A percentile compares a stretch with the other conserved stretches of the same genome.
Conservation (phyloP, 2,329 filamentous ascomycete species). For the Aspergillus hiratsukae region DNA sequence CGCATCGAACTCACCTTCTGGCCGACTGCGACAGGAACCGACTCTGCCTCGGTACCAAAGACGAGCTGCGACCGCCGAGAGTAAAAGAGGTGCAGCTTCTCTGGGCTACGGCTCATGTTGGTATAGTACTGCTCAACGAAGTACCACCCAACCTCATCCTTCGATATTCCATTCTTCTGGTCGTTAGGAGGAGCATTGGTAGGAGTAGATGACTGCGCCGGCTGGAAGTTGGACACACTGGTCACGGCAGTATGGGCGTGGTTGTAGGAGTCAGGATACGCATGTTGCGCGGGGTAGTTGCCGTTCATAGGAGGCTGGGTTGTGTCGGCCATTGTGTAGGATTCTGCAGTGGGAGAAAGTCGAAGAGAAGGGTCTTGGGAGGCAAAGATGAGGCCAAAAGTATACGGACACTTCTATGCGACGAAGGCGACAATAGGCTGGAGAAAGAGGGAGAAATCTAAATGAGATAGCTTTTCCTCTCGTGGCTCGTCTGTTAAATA, state of each 20-base stretch:
- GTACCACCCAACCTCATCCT: constrained; percentile 98
- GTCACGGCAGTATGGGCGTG: constrained; percentile 31
- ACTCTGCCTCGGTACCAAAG: constrained; percentile 84
- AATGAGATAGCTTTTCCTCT: constrained; percentile 4
- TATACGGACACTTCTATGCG: background rate
- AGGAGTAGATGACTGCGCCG: constrained; percentile 37
- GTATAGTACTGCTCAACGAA: constrained; percentile 99
- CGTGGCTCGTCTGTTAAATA: background rate
- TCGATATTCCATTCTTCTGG: constrained; percentile 51
- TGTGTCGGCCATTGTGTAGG: constrained; percentile 37
- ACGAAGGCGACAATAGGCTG: background rate
- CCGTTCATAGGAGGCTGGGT: constrained; percentile 40
- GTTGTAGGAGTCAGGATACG: constrained; percentile 36
- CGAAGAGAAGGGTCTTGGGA: background rate
- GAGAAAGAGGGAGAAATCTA: constrained; percentile 6
- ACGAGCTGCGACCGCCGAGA: constrained; percentile 94
- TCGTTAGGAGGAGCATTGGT: constrained; percentile 35
- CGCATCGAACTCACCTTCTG: constrained; percentile 62
- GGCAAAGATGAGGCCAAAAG: background rate
- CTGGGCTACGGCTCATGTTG: constrained; percentile 87
- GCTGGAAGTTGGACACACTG: constrained; percentile 35
- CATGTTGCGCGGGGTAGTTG: constrained; percentile 38
- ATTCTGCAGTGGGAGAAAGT: constrained; percentile 8
- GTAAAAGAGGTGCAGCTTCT: constrained; percentile 95
- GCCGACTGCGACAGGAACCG: constrained; percentile 79